phyloP scores from a whole-genome alignment of 2,329 filamentous ascomycete species.

The Catunica adiposa region DNA sequence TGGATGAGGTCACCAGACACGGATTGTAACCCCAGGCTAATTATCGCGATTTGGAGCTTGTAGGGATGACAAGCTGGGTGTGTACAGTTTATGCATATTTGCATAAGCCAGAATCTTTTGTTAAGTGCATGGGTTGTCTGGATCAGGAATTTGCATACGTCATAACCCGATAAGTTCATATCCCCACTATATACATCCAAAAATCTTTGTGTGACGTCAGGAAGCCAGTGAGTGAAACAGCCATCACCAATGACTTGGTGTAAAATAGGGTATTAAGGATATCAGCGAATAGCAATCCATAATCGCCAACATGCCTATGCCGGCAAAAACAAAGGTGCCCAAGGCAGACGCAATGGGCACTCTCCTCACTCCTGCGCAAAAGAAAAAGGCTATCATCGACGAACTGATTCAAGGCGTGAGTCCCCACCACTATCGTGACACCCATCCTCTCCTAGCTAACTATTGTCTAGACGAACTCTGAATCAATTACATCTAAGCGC shows the following conservation, averaged over 20 bases:
- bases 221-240: too few relatives aligned
- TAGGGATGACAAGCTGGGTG: neutral
- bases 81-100: neutral
- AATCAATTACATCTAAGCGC: constrained; percentile 80
- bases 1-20: too few relatives aligned
- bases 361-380: constrained; percentile 12
- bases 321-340: neutral
- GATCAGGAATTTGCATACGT: neutral
- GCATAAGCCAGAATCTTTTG: too few relatives aligned
- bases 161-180: neutral
- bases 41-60: neutral
- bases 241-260: neutral
- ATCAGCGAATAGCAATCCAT: too few relatives aligned
- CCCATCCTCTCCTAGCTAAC: constrained; percentile 10
- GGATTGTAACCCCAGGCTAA: neutral
- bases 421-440: constrained; percentile 8
- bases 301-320: neutral
- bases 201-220: constrained; percentile 6
- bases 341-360: neutral
- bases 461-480: constrained; percentile 59
- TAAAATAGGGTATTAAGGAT: neutral
- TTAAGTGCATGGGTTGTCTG: neutral
- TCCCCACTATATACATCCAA: constrained; percentile 3
- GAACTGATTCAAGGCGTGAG: constrained; percentile 40
- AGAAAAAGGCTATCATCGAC: constrained; percentile 22